phyloP scores from a whole-genome alignment of 169 alveolate genomes.

The Plasmodium vivax region DNA sequence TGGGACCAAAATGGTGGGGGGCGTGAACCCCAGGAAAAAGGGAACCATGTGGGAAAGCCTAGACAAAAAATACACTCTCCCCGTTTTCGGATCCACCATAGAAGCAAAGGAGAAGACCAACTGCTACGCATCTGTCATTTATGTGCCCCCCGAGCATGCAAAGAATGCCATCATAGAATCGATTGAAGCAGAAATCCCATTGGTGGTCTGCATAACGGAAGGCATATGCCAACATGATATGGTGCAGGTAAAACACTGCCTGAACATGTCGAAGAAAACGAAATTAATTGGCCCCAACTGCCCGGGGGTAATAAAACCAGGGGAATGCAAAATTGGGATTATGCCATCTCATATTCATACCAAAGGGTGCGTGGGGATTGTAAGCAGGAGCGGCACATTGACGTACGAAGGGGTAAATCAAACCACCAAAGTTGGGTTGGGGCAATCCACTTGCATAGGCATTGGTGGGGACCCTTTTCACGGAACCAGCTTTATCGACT shows the following conservation, averaged over 20 bases:
- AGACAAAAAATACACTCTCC: constrained; percentile 82
- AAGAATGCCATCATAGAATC: constrained; percentile 96
- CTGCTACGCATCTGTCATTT: constrained; percentile 95
- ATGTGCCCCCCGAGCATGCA: constrained; percentile 97
- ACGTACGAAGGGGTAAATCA: constrained; percentile 98
- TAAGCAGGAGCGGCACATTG: constrained; percentile 95
- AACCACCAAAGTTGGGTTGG: constrained; percentile 96
- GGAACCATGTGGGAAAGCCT: constrained; percentile 88
- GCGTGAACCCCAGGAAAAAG: constrained; percentile 92
- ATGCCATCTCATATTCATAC: constrained; percentile 98
- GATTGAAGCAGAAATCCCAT: constrained; percentile 94
- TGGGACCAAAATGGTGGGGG: constrained; percentile 95
- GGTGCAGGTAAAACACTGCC: constrained; percentile 92
- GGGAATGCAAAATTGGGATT: constrained; percentile 98
- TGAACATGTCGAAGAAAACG: constrained; percentile 87
- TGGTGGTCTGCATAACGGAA: constrained; percentile 97
- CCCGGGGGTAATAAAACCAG: constrained; percentile 99
- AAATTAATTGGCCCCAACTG: constrained; percentile 98
- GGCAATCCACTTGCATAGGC: constrained; percentile 97
- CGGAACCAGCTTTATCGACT: constrained; percentile 97
- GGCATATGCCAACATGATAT: constrained; percentile 98
- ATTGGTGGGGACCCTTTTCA: constrained; percentile 99
- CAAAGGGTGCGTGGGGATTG: constrained; percentile 89
- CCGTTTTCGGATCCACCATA: constrained; percentile 80
- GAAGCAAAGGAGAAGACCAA: constrained; percentile 89